Evolutionary conservation across 106 monocot species (phyloP).

Genomic region (Dendrobium huoshanense): DNA sequence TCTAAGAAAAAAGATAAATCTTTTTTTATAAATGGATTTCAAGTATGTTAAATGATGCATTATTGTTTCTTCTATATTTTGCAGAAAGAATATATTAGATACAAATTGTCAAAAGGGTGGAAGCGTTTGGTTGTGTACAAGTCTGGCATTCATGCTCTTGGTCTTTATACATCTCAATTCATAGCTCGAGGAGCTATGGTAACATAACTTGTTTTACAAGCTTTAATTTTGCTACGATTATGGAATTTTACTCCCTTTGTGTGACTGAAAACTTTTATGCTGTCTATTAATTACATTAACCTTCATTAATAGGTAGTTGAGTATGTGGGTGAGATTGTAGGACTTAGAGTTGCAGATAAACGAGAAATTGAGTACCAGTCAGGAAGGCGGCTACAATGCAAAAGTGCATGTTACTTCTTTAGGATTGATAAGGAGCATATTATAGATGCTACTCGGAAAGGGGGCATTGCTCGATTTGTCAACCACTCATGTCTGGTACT

Average conservation of each 20-base stretch:
- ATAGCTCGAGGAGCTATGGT: constrained; percentile 84
- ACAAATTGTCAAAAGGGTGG: constrained; percentile 74
- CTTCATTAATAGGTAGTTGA: constrained; percentile 68
- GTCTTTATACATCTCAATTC: constrained; percentile 86
- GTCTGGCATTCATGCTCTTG: constrained; percentile 92
- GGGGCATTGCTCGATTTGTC: constrained; percentile 95
- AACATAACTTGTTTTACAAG: constrained; percentile 7
- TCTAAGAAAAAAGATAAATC: neutral
- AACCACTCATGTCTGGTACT: constrained; percentile 93
- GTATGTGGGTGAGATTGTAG: constrained; percentile 93
- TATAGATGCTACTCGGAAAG: constrained; percentile 93
- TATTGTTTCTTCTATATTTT: constrained; percentile 5
- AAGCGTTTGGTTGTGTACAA: constrained; percentile 85
- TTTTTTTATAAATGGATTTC: neutral
- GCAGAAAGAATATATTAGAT: constrained; percentile 84
- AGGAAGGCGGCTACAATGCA: constrained; percentile 68
- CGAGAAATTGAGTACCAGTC: constrained; percentile 91
- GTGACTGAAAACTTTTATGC: neutral
- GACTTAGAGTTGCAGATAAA: constrained; percentile 86
- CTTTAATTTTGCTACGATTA: neutral
- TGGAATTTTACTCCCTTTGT: neutral
- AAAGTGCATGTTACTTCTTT: constrained; percentile 98
- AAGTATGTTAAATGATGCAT: neutral
- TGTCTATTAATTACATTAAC: neutral
- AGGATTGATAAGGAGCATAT: constrained; percentile 91